Percentiles rank a stretch among this genome's conserved stretches.
These are phyloP conservation scores for Starmerella roubikii DNA, from an alignment of 805 yeast species.

Conservation along the genomic window DNA sequence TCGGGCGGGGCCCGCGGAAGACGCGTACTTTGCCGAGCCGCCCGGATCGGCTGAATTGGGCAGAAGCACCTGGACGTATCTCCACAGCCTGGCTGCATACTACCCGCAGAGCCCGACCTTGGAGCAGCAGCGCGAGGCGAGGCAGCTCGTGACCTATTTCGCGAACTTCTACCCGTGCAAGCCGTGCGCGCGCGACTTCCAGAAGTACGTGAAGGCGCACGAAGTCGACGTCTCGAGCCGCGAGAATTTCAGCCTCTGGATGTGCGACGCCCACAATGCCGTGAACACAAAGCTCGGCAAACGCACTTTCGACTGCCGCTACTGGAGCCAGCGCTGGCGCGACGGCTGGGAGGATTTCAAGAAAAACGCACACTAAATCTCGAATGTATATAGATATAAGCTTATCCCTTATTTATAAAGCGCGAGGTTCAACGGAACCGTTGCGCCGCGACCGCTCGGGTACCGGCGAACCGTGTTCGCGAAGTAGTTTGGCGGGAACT, in stretches of 20 bases:
- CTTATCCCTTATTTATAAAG: constrained; percentile 18
- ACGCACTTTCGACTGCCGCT: constrained; percentile 67
- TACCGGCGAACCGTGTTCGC: constrained; percentile 61
- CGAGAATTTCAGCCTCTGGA: constrained; percentile 77
- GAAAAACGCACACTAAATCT: no score
- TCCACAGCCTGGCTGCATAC: constrained; percentile 80
- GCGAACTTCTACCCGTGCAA: constrained; percentile 83
- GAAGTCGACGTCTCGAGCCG: constrained; percentile 28
- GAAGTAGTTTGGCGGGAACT: constrained; percentile 31
- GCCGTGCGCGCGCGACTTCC: constrained; percentile 82
- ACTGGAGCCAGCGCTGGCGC: constrained; percentile 90
- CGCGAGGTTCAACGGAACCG: constrained; percentile 66
- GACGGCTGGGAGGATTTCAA: constrained; percentile 70
- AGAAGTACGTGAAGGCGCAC: constrained; percentile 40
- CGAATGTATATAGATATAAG: neutral
- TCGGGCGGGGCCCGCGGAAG: constrained; percentile 19
- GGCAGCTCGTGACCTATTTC: constrained; percentile 52
- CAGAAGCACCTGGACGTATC: constrained; percentile 77
- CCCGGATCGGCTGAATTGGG: constrained; percentile 79
- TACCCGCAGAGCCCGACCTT: constrained; percentile 60
- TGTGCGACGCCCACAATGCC: constrained; percentile 88
- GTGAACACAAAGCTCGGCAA: constrained; percentile 84
- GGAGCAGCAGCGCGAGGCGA: constrained; percentile 57
- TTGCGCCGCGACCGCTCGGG: constrained; percentile 90
- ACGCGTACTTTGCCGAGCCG: constrained; percentile 33